Conservation (phyloP, 768 basidiomycete species). For the Suillus discolor region DNA sequence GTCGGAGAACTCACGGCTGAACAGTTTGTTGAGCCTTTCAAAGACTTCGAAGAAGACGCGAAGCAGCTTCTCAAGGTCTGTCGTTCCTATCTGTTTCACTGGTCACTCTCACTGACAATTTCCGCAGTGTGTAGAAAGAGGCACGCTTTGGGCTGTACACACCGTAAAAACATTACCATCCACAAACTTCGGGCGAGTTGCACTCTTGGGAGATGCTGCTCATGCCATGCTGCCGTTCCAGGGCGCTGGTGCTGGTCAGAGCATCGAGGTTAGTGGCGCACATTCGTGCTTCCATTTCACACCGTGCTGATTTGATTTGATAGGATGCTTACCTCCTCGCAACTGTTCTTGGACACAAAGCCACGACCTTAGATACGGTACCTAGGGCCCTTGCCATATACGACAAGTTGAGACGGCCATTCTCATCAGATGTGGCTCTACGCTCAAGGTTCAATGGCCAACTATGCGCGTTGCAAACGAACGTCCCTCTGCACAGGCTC, state of each 20-base stretch:
- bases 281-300: not conserved
- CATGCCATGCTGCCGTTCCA: slow-evolving; percentile 46
- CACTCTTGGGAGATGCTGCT: slow-evolving; percentile 46
- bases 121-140: slow-evolving; percentile 51
- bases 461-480: slow-evolving; percentile 18
- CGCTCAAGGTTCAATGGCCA: slow-evolving; percentile 24
- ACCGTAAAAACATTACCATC: slow-evolving; percentile 52
- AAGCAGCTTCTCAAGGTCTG: slow-evolving; percentile 56
- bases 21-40: slow-evolving; percentile 49
- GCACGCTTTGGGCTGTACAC: slow-evolving; percentile 67
- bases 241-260: slow-evolving; percentile 46
- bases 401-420: slow-evolving; percentile 52
- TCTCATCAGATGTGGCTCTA: slow-evolving; percentile 38
- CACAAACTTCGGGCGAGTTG: slow-evolving; percentile 55
- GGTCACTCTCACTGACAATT: slow-evolving; percentile 7
- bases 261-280: slow-evolving; percentile 40
- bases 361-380: slow-evolving; percentile 36
- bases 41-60: slow-evolving; percentile 62
- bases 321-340: slow-evolving; percentile 42
- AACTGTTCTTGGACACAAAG: slow-evolving; percentile 45
- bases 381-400: slow-evolving; percentile 46
- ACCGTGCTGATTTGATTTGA: not conserved
- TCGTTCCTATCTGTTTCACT: slow-evolving; percentile 6
- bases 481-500: slow-evolving; percentile 39
- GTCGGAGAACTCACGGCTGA: slow-evolving; percentile 45